Evolutionary conservation across 2,329 filamentous ascomycete genomes (phyloP).

Genomic region (Talaromyces sp.): DNA sequence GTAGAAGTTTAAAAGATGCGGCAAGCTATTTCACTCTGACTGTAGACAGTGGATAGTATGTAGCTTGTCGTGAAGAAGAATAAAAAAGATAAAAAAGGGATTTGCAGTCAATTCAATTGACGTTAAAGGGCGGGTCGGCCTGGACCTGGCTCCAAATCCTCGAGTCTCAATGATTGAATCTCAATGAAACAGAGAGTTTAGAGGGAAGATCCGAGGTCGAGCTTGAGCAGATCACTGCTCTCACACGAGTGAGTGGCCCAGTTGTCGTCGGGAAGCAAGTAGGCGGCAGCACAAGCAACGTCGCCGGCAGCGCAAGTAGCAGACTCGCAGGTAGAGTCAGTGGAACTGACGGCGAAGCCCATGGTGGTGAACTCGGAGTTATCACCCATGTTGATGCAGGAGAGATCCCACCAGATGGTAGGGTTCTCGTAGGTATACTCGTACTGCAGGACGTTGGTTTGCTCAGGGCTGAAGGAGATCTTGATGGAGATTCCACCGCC

Average conservation of each 20-base stretch:
- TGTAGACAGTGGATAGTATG: not conserved
- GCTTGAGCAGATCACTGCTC: slow-evolving; percentile 30
- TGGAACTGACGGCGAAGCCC: slow-evolving; percentile 36
- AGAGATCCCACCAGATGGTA: slow-evolving; percentile 41
- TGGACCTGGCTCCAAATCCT: not conserved
- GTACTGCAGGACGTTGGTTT: slow-evolving; percentile 41
- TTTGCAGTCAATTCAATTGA: not conserved
- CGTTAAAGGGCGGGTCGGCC: not conserved
- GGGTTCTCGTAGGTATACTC: slow-evolving; percentile 35
- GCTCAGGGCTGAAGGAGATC: slow-evolving; percentile 31
- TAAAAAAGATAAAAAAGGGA: not conserved
- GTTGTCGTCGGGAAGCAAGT: slow-evolving; percentile 40
- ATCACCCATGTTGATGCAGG: slow-evolving; percentile 34
- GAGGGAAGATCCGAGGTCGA: slow-evolving; percentile 30
- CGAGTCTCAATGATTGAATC: not conserved
- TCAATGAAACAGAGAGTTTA: not conserved
- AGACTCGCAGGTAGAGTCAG: slow-evolving; percentile 28
- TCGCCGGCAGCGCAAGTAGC: slow-evolving; percentile 38
- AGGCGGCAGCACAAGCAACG: slow-evolving; percentile 34
- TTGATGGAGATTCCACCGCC: slow-evolving; percentile 44
- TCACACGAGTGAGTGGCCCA: slow-evolving; percentile 42
- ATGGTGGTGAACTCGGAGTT: slow-evolving; percentile 32
- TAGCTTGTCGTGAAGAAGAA: slow-evolving; percentile 10
- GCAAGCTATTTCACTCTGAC: not conserved
- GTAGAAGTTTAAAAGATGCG: slow-evolving; percentile 5